Conservation (phyloP, 805 yeast genomes). For the Wickerhamiella nectarea region DNA sequence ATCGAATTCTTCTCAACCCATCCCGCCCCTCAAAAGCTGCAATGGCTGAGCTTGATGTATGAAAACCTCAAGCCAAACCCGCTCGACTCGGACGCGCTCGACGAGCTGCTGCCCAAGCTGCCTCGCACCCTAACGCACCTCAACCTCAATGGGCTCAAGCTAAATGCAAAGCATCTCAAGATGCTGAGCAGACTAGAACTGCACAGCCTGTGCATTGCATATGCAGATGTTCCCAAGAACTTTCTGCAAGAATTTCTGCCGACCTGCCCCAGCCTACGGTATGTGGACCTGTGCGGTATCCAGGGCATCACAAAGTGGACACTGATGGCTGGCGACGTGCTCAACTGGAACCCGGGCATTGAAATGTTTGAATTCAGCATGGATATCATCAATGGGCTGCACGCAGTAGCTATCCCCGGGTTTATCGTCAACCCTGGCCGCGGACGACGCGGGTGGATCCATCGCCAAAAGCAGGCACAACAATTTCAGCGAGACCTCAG, state of each 20-base stretch:
- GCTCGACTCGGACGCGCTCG: slow-evolving; percentile 36
- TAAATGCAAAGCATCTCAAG: slow-evolving; percentile 29
- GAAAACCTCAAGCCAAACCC: slow-evolving; percentile 51
- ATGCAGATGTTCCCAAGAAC: slow-evolving; percentile 20
- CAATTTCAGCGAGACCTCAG: not conserved
- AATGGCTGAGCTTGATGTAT: slow-evolving; percentile 55
- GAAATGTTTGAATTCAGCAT: slow-evolving; percentile 46
- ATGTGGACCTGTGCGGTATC: slow-evolving; percentile 55
- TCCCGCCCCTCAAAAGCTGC: slow-evolving; percentile 45
- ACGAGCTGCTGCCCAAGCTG: slow-evolving; percentile 33
- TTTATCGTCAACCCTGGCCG: slow-evolving; percentile 31
- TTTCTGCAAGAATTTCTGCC: slow-evolving; percentile 20
- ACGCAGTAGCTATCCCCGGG: slow-evolving; percentile 25
- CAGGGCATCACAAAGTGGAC: slow-evolving; percentile 47
- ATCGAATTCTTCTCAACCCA: slow-evolving; percentile 57
- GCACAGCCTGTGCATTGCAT: slow-evolving; percentile 24
- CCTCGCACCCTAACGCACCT: slow-evolving; percentile 34
- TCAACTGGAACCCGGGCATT: slow-evolving; percentile 36
- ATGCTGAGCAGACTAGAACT: slow-evolving; percentile 22
- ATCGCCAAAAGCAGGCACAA: slow-evolving; percentile 19
- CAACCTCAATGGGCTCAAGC: slow-evolving; percentile 54
- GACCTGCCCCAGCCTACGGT: slow-evolving; percentile 30
- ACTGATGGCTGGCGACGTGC: slow-evolving; percentile 35
- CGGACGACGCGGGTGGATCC: slow-evolving; percentile 76
- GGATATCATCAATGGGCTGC: slow-evolving; percentile 19